Evolutionary conservation across 495 filamentous ascomycete species (phyloP), one percentile per base, ranked within the genome.

Genomic region (Astrocystis sublimbata): DNA sequence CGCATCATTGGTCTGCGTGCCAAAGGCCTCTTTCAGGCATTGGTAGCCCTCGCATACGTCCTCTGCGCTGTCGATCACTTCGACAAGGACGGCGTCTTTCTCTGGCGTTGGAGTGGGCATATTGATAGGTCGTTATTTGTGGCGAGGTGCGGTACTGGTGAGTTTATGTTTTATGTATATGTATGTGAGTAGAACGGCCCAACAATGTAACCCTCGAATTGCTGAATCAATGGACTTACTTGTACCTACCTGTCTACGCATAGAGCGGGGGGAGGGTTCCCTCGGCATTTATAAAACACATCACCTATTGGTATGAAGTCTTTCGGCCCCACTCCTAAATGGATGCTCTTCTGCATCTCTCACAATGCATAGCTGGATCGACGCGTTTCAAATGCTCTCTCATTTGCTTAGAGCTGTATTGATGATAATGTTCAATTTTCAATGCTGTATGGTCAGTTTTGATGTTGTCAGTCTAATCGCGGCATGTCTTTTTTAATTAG

Each of bases 1-100:
- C 1, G 65, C 68, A 63, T 82, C 79, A 19, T 65, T 42, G 7
- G 56, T 63, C 42, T 82, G 79, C 1, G 66, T 62, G 42, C 75
- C 78, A 58, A 82, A 82, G 24, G 78, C 72, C 7, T 63, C 60
- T 46, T 62, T 63, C 2, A 52, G 38, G 47, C 71, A 71, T 28
- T 57, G 54, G 31, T 66, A 73, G 9, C 53, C 61, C 7, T 55
- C 56, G 17, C 60, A 13, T 10, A 71, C 45, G 19, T 71, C 68
- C 4, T 65, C 64, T 2, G 42, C 31, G n/a, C 46, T 51, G 43
- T 60, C 38, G 4, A 71, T 65, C n/a, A 71, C 51, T 30, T 68
- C 64, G 36, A 73, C 60, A 49, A 36, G 41, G 0, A 28, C 38
- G 10, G 60, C 57, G 4, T 57, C 62, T 23, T 63, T 49, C 9